Evolutionary conservation across 371 early-diverging fungal species (phyloP), one percentile per base, ranked within the genome.

Genomic region (Mucor plumbeus): DNA sequence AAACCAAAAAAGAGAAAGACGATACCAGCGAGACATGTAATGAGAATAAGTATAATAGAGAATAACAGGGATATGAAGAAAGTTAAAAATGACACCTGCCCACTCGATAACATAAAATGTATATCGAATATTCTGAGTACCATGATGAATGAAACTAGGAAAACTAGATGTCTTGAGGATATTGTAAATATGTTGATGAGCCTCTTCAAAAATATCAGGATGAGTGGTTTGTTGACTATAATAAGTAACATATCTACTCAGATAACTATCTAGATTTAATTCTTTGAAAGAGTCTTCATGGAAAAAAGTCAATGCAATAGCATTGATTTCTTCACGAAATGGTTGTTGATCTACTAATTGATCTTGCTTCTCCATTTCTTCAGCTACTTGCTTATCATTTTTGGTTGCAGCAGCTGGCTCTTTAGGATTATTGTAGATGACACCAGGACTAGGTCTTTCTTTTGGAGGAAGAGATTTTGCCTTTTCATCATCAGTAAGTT

Each of bases 151-250:
- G 26, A 73, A 73, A 44, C 54, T 73, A 17, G 39, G 59, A 4
- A 73, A 26, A 41, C 70, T 66, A 7, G 70, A 65, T 17, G 60
- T 65, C 35, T 63, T 61, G 48, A 70, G 47, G 8, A 69, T 59
- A 54, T 59, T 15, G 40, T 65, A 65, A 14, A 70, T 40, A 17
- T 63, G 66, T 21, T 73, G 61, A 62, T 63, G 66, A n/a, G 62
- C 70, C 15, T 73, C 73, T 35, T 59, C 19, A 66, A 73, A 73
- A 1, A 70, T 64, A 43, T 73, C 73, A 19, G 73, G 73, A 31
- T 73, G 70, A 3, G 70, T 73, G 0, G 70, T 73, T n/a, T 70
- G 73, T 3, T 63, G 44, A 9, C 65, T 63, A 36, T 69, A 70
- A 26, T 66, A 70, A 0, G 47, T 14, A 0, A 63, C 55, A 47